phyloP scores from a whole-genome alignment of 73 alveolate species.

The Blepharisma stoltei region DNA sequence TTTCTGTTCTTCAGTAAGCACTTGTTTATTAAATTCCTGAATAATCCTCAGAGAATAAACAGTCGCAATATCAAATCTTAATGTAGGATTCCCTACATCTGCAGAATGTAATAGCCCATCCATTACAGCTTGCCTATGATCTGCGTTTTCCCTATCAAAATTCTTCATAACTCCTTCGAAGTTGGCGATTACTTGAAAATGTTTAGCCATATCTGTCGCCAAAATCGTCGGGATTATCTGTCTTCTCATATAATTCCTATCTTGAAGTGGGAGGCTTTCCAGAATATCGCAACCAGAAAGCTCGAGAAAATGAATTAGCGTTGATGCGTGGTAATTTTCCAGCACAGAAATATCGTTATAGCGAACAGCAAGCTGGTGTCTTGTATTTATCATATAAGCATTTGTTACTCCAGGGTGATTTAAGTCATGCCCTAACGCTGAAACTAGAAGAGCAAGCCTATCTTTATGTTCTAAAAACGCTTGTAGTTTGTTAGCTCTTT shows the following conservation, averaged over 20 bases:
- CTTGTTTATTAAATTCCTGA: constrained; percentile 28
- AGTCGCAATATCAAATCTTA: neutral
- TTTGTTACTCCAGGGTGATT: constrained; percentile 58
- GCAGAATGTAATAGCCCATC: constrained; percentile 18
- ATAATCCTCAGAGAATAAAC: constrained; percentile 19
- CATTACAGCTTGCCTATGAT: constrained; percentile 22
- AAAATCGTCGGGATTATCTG: constrained; percentile 46
- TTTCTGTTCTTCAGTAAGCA: neutral
- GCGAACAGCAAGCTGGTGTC: constrained; percentile 46
- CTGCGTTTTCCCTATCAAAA: constrained; percentile 36
- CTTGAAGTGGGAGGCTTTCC: constrained; percentile 46
- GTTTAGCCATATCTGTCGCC: constrained; percentile 65
- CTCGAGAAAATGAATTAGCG: constrained; percentile 38
- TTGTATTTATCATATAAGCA: constrained; percentile 46
- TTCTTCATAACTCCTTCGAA: constrained; percentile 35
- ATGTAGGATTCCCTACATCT: constrained; percentile 29
- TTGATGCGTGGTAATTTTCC: constrained; percentile 57
- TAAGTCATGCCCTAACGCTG: constrained; percentile 53
- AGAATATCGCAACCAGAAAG: constrained; percentile 27
- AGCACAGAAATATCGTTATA: constrained; percentile 53
- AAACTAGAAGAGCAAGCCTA: constrained; percentile 42
- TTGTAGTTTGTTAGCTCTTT: neutral
- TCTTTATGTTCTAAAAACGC: constrained; percentile 4
- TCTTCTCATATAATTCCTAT: constrained; percentile 44
- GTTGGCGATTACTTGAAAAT: constrained; percentile 40